Base-by-base conservation (phyloP, 768 basidiomycete genomes). In the Mycena albidolilacea region DNA sequence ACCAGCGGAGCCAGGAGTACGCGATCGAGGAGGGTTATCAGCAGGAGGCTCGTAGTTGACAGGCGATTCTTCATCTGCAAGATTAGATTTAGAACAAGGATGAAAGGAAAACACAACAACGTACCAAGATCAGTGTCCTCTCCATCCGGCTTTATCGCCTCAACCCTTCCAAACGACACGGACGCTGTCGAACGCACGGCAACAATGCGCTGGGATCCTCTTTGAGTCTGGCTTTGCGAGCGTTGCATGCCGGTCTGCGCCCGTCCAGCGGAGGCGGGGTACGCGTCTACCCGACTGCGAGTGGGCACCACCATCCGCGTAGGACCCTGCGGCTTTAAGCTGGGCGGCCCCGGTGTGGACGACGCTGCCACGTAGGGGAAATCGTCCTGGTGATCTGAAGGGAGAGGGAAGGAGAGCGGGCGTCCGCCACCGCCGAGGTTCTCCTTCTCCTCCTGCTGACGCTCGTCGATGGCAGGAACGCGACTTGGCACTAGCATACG, bases 371-470 rank as follows among this genome's bases (percentile, higher is more conserved):
- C 77, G 64, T 84, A 78, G 63, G 79, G 82, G 69, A 75, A 81
- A 62, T 84, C 84, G 21, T 72, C 84, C 78, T 85, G 72, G 23
- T 60, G 64, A 6, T 65, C 63, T 3, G 67, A 86, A 46, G 78
- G 82, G 17, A 76, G 68, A 7, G 75, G 75, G 54, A 72, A 76
- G 5, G 75, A 76, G 11, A 64, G 64, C 12, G 75, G 75, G 46
- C 75, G 71, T 1, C 58, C 64, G 55, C 43, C 86, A 70, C 79
- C 85, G 69, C 70, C 80, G 68, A 86, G 84, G 76, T 85, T 88
- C 78, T 86, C 88, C 78, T 88, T 88, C 76, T 88, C 88, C 64
- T 88, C 87, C 66, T 84, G 86, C 12, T 69, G 74, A 35, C 66
- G 67, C 52, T 65, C 77, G 69, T 59, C 76, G 76, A 58, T 76